Base-by-base conservation (phyloP, 2,329 filamentous ascomycete species). In the Dactylellina haptotyla region DNA sequence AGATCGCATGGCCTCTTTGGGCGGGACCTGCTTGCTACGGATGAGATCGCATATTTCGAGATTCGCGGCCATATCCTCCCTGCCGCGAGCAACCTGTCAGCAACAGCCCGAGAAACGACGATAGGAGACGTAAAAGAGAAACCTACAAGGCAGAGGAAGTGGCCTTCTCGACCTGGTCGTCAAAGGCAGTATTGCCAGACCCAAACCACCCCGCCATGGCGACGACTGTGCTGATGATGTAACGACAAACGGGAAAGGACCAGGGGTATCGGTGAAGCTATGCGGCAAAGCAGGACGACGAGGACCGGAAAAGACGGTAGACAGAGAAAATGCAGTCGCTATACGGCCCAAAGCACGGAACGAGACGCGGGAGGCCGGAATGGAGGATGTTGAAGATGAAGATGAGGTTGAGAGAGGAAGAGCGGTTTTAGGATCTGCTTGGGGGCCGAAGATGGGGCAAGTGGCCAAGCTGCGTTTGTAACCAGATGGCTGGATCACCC, bases 11-110 rank as follows among this genome's bases (percentile, higher is more conserved):
- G 95, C 95, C 82, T 99, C 95, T 82, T 94, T 97, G 61, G 95
- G 94, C 81, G 93, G 93, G 56, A 99, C 94, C 16, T 93, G 96
- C 84, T 98, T 98, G 79, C 93, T 98, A 78, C 95, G 88, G 81
- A 99, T 97, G 78, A 96, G 85, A 83, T 99, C 95, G 81, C 94
- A 97, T 78, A 99, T 98, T 82, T 99, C 95, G 79, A 99, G 89
- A 81, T 98, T 98, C 77, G 97, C 87, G 41, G 95, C 90, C 81
- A 99, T 98, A 80, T 99, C 94, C 83, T 99, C 93, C 77, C 92
- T 96, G 78, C 2, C 3, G 23, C 50, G 23, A 32, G 14, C 14
- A 3, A 8, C 39, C 46, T 75, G 50, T 64, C 61, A 30, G 56
- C 32, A 8, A 14, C 26, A 20, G 34, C 34, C 9, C 4, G 23